Conservation (phyloP, 495 filamentous ascomycete species). For the Aspergillus haitiensis region DNA sequence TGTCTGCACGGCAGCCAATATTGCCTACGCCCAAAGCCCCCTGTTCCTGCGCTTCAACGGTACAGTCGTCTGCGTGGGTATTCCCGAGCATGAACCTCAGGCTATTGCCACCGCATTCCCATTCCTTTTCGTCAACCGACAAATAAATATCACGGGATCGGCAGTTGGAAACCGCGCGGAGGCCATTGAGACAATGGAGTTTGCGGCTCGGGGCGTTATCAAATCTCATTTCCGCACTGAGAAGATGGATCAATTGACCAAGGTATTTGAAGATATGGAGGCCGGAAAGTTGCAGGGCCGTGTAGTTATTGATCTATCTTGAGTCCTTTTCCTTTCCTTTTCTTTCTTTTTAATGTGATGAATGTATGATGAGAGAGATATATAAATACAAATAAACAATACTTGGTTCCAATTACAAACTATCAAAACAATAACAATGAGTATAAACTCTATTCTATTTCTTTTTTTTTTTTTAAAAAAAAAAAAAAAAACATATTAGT, state of each 20-base stretch:
- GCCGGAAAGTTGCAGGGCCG: conserved; percentile 57
- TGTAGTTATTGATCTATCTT: conserved; percentile 60
- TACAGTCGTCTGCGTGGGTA: conserved; percentile 63
- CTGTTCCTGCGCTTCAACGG: conserved; percentile 64
- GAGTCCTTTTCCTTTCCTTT: neutral
- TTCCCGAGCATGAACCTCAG: conserved; percentile 61
- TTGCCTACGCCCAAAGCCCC: conserved; percentile 61
- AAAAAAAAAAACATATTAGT: neutral
- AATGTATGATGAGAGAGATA: neutral
- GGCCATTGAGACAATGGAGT: conserved; percentile 64
- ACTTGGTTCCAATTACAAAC: neutral
- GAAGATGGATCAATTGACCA: conserved; percentile 62
- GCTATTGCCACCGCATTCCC: conserved; percentile 60
- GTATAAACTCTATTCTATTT: neutral
- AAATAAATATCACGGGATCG: conserved; percentile 57
- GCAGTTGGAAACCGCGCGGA: conserved; percentile 66
- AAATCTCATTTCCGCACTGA: conserved; percentile 59
- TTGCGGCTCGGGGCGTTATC: conserved; percentile 61
- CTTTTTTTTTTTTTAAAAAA: neutral
- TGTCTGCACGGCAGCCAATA: conserved; percentile 64
- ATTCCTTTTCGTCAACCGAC: conserved; percentile 49
- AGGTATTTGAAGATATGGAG: conserved; percentile 61
- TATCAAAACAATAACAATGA: neutral
- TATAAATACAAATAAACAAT: neutral
- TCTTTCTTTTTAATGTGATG: conserved; percentile 8